phyloP scores from a whole-genome alignment of 2,329 filamentous ascomycete genomes.

The Cladophialophora carrionii region DNA sequence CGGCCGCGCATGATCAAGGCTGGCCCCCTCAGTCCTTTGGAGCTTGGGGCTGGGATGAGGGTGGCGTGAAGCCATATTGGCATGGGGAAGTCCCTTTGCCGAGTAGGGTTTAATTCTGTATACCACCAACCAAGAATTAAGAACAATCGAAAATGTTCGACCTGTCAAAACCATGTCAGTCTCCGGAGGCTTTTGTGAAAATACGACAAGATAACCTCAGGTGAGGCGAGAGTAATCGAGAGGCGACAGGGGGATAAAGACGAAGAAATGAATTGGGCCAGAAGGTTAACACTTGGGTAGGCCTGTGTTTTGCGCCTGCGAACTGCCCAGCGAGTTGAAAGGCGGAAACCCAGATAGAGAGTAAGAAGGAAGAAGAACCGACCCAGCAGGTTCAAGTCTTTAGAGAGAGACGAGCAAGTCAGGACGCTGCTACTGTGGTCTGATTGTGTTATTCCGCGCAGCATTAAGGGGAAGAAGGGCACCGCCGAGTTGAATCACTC shows the following conservation, averaged over 20 bases:
- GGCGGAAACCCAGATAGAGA: neutral
- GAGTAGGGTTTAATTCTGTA: constrained; percentile 6
- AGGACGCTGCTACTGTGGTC: no score
- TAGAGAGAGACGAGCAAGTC: no score
- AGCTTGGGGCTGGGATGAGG: constrained; percentile 1
- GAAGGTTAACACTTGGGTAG: neutral
- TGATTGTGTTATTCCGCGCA: neutral
- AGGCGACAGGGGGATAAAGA: neutral
- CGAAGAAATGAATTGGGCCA: neutral
- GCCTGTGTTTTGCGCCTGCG: neutral
- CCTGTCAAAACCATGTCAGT: neutral
- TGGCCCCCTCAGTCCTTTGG: neutral
- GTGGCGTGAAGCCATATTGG: neutral
- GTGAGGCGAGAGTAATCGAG: neutral
- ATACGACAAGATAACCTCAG: neutral
- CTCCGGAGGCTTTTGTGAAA: neutral
- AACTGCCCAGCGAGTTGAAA: neutral
- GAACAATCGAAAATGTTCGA: neutral
- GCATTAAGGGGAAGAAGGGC: no score
- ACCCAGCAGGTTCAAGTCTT: neutral
- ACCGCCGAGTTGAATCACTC: no score
- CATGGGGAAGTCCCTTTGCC: neutral
- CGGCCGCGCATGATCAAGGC: neutral
- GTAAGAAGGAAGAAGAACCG: neutral
- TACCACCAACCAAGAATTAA: constrained; percentile 6